These are phyloP conservation scores for Syzygium oleosum DNA, from an alignment of 345 rosid genomes.

Conservation along the genomic window DNA sequence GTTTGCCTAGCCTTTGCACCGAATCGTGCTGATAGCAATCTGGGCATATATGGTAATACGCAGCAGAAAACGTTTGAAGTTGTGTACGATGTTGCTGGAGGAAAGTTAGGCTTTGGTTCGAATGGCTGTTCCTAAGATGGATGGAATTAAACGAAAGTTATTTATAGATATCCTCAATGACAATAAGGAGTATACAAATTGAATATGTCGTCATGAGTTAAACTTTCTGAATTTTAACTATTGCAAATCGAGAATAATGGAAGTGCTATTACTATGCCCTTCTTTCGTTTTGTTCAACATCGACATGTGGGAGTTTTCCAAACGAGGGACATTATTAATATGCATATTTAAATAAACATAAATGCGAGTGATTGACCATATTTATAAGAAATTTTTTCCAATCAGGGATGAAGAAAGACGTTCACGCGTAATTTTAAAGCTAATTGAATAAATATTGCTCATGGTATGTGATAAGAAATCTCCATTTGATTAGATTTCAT, in stretches of 20 bases:
- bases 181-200: background rate
- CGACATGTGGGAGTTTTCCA: background rate
- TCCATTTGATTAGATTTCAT: background rate
- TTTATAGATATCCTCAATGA: background rate
- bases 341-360: background rate
- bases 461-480: background rate
- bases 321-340: too few species aligned
- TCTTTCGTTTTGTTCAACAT: background rate
- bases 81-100: constrained; percentile 4
- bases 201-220: background rate
- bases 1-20: constrained; percentile 9
- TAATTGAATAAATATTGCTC: background rate
- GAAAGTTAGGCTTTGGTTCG: constrained; percentile 6
- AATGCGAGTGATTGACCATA: background rate
- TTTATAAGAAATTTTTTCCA: background rate
- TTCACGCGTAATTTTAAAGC: background rate
- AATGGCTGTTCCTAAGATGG: constrained; percentile 6
- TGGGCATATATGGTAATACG: constrained; percentile 4
- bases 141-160: background rate
- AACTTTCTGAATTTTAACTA: background rate
- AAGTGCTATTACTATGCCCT: background rate
- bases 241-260: background rate
- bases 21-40: background rate
- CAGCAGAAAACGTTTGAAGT: constrained; percentile 16
- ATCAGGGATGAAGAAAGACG: background rate